Conservation (phyloP, 2,329 filamentous ascomycete species). For the Arthroderma uncinatum region DNA sequence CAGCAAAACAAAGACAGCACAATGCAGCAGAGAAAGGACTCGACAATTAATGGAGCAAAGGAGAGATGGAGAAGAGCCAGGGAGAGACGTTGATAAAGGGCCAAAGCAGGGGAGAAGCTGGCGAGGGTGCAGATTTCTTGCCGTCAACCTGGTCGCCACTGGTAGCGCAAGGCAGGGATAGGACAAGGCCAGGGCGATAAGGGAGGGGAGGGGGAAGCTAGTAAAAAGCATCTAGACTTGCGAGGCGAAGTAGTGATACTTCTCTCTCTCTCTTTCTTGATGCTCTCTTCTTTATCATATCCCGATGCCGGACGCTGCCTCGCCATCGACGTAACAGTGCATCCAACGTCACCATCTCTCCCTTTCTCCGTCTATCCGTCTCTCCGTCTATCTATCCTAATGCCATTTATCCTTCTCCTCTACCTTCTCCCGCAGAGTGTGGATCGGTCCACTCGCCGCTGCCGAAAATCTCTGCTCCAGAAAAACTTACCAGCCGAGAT, state of each 20-base stretch:
- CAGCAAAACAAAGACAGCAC: neutral
- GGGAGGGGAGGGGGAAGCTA: neutral
- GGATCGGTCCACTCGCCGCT: neutral
- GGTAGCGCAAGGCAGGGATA: neutral
- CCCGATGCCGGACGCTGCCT: too few relatives aligned
- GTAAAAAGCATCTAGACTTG: neutral
- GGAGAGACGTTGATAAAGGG: neutral
- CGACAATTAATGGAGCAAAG: neutral
- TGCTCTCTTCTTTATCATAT: too few relatives aligned
- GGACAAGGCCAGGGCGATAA: neutral
- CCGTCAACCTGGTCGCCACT: conserved; percentile 4
- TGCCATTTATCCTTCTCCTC: too few relatives aligned
- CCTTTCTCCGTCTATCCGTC: too few relatives aligned
- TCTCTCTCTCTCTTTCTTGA: neutral
- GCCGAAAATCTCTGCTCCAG: neutral
- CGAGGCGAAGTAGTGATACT: neutral
- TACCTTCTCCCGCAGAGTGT: too few relatives aligned
- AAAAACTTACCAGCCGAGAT: neutral
- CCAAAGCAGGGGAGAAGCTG: neutral
- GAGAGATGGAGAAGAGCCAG: neutral
- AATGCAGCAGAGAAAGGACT: neutral
- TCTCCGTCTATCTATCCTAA: too few relatives aligned
- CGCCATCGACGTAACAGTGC: too few relatives aligned
- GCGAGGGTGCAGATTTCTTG: conserved; percentile 5
- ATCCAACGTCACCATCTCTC: too few relatives aligned